Evolutionary conservation across 257 asterid genomes (phyloP).

Genomic region (Ophiorrhiza pumila): DNA sequence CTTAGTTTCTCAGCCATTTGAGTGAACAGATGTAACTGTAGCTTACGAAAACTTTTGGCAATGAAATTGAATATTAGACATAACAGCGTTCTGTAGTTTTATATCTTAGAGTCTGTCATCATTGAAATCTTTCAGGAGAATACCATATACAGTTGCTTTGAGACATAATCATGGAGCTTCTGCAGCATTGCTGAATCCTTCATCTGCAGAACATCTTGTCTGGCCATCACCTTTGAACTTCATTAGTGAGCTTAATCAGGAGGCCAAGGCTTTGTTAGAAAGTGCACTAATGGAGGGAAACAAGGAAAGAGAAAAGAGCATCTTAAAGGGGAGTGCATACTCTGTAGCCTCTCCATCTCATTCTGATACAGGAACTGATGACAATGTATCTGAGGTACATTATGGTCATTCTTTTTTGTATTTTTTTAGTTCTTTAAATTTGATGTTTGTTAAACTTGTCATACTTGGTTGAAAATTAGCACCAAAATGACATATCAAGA

Average conservation of each 20-base stretch:
- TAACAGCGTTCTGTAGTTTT: neutral
- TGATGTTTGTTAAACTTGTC: neutral
- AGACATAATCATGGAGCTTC: conserved; percentile 74
- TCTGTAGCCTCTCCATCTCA: conserved; percentile 53
- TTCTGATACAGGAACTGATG: conserved; percentile 57
- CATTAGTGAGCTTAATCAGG: conserved; percentile 82
- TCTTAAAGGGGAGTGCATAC: conserved; percentile 68
- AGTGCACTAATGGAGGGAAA: conserved; percentile 78
- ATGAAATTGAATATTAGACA: neutral
- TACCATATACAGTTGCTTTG: conserved; percentile 77
- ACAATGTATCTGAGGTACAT: conserved; percentile 64
- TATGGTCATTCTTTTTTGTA: neutral
- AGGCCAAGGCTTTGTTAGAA: conserved; percentile 74
- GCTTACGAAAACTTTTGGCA: neutral
- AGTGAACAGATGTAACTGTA: neutral
- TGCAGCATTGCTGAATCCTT: conserved; percentile 84
- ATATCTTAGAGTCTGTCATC: neutral
- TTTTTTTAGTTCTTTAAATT: no score
- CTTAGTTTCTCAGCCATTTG: conserved; percentile 3
- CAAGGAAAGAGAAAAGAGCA: conserved; percentile 67
- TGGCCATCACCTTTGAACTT: conserved; percentile 96
- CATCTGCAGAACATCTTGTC: conserved; percentile 91
- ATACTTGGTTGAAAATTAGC: neutral
- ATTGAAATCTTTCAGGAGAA: conserved; percentile 52
- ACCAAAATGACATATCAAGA: neutral